phyloP scores from a whole-genome alignment of 306 rosid species.

The Lablab purpureus region DNA sequence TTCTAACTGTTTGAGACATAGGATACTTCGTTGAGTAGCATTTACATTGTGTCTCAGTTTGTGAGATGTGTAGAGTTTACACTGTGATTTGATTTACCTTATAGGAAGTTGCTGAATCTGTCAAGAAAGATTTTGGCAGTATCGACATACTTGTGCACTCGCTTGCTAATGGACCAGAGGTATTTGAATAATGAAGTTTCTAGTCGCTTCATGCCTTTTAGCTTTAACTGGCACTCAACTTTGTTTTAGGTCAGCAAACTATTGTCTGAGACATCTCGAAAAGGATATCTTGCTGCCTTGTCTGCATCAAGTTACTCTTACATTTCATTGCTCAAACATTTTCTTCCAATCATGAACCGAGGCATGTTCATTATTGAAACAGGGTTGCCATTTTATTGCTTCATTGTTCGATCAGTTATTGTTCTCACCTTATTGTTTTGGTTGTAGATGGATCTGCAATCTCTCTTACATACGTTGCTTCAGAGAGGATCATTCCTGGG shows the following conservation, averaged over 20 bases:
- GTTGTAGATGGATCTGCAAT: conserved; percentile 78
- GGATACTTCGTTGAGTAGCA: not conserved
- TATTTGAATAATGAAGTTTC: conserved; percentile 33
- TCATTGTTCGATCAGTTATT: not conserved
- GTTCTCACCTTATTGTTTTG: conserved; percentile 27
- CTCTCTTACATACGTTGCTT: conserved; percentile 90
- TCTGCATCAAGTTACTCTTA: conserved; percentile 93
- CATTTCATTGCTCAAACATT: conserved; percentile 77
- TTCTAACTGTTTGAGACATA: not conserved
- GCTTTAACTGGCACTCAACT: conserved; percentile 26
- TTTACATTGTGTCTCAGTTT: not conserved
- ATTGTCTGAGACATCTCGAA: conserved; percentile 82
- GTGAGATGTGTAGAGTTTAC: not conserved
- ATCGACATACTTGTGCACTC: conserved; percentile 93
- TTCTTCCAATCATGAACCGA: conserved; percentile 82
- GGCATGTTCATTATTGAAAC: conserved; percentile 51
- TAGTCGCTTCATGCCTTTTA: conserved; percentile 3
- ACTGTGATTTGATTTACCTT: conserved; percentile 39
- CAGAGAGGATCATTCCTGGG: conserved; percentile 91
- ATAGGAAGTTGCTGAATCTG: conserved; percentile 84
- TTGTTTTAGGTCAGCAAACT: conserved; percentile 71
- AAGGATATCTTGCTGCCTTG: conserved; percentile 93
- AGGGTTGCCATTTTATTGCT: conserved; percentile 14
- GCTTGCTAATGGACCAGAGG: conserved; percentile 95
- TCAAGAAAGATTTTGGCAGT: conserved; percentile 81